Conservation (phyloP, 257 asterid species). For the Nicotiana knightiana region DNA sequence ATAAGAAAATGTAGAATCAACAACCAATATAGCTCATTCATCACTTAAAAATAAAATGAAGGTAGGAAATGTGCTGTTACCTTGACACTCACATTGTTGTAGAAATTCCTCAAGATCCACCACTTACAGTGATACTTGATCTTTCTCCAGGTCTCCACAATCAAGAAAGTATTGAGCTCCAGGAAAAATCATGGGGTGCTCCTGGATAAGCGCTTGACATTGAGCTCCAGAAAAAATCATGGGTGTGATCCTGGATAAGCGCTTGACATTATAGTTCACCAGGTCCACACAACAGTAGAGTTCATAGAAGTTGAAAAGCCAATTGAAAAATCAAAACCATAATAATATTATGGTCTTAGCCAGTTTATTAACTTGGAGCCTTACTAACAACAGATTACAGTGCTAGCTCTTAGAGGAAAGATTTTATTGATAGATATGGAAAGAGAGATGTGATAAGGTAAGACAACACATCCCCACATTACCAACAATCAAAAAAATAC, state of each 20-base stretch:
- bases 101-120: neutral
- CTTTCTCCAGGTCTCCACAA: neutral
- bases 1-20: conserved; percentile 4
- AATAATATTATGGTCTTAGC: neutral
- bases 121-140: neutral
- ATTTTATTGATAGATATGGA: neutral
- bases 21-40: neutral
- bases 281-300: neutral
- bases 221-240: neutral
- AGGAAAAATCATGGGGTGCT: neutral
- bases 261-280: neutral
- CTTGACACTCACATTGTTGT: neutral
- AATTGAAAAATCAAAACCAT: neutral
- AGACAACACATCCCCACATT: neutral
- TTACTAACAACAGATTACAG: neutral
- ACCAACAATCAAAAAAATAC: neutral
- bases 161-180: neutral
- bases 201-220: neutral
- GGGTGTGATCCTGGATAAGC: neutral
- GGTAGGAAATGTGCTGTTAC: neutral
- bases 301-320: neutral
- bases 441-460: neutral
- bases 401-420: neutral
- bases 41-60: neutral
- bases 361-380: neutral